These are phyloP conservation scores for Carex sylvatica DNA, from an alignment of 202 grass and related monocot genomes.

Conservation along the genomic window DNA sequence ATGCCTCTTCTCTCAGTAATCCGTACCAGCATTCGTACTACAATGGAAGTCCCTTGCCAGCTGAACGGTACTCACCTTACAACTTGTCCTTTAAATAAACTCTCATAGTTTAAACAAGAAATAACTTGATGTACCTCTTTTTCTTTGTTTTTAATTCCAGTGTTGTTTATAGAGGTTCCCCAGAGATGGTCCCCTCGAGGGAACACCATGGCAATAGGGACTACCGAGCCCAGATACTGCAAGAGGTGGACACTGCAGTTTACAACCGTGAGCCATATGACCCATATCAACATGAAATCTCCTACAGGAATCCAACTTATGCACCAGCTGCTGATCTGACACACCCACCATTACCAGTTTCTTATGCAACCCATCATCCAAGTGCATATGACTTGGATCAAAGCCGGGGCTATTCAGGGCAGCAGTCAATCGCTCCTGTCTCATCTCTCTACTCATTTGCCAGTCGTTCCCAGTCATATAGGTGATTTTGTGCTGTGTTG, in stretches of 20 bases:
- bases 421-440: background rate
- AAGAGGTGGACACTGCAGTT: background rate
- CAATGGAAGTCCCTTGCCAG: conserved; percentile 19
- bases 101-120: background rate
- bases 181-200: background rate
- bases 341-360: background rate
- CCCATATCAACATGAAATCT: background rate
- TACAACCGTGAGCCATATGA: conserved; percentile 7
- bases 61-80: conserved; percentile 11
- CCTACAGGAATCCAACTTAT: background rate
- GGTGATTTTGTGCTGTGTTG: conserved; percentile 1
- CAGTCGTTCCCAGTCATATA: conserved; percentile 24
- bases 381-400: background rate
- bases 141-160: conserved; percentile 1
- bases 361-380: conserved; percentile 16
- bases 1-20: conserved; percentile 15
- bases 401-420: background rate
- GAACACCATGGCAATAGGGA: conserved; percentile 1
- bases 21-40: conserved; percentile 33
- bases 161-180: conserved; percentile 10
- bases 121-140: background rate
- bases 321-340: background rate
- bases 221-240: background rate
- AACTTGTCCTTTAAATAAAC: background rate
- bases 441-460: conserved; percentile 30